Evolutionary conservation across 179 eudicot species (phyloP).

Genomic region (Patellifolia procumbens): DNA sequence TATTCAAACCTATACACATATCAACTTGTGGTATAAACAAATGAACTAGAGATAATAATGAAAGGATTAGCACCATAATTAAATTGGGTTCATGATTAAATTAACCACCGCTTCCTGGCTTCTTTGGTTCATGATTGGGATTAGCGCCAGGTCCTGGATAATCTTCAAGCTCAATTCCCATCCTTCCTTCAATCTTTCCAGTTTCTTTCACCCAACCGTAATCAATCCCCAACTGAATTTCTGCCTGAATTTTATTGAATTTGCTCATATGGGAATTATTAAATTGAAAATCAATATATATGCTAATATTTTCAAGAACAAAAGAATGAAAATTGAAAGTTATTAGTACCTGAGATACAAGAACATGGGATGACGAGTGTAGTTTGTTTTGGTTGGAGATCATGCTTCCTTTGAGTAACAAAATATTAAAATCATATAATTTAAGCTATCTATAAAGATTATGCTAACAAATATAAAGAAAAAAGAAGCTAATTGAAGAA

Average conservation of each 20-base stretch:
- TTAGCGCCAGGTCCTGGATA: slow-evolving; percentile 23
- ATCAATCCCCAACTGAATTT: background rate
- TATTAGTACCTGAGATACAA: slow-evolving; percentile 17
- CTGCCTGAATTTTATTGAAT: background rate
- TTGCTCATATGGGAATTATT: background rate
- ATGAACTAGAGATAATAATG: background rate
- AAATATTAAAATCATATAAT: background rate
- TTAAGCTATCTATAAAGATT: background rate
- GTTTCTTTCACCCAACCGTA: background rate
- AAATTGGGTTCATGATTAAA: no score
- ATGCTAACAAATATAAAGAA: background rate
- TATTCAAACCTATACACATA: background rate
- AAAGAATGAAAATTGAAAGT: background rate
- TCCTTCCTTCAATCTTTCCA: slow-evolving; percentile 14
- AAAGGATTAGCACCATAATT: background rate
- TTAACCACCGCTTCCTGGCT: slow-evolving; percentile 18
- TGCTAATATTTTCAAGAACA: background rate
- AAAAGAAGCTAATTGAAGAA: background rate
- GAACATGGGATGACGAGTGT: slow-evolving; percentile 9
- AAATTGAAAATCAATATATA: background rate
- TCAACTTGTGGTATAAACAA: background rate
- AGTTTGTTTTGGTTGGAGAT: slow-evolving; percentile 9
- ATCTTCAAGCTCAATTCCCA: slow-evolving; percentile 11
- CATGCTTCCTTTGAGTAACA: slow-evolving; percentile 23
- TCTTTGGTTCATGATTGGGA: slow-evolving; percentile 18